Base-by-base conservation (phyloP, 2,329 filamentous ascomycete genomes). In the Scleromitrula shiraiana region DNA sequence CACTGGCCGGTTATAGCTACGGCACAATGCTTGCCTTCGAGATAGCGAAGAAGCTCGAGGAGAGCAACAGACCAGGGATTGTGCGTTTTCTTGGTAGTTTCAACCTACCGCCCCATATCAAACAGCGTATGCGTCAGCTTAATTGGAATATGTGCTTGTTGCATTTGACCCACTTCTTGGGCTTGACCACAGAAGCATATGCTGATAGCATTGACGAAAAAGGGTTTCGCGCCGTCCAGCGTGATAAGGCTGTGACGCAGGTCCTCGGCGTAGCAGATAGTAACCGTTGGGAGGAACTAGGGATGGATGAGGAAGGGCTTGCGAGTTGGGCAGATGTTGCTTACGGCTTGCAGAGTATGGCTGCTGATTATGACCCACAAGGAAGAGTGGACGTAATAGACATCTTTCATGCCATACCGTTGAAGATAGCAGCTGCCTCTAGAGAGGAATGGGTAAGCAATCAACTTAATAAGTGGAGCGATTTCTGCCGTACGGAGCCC, bases 11-110 rank as follows among this genome's bases (percentile, higher is more conserved):
- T 0, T 78, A 77, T 54, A 70, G 65, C 5, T 76, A 70, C 54
- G 74, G 75, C 2, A 53, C 64, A 5, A 74, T 74, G 57, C 49
- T 77, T 0, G 70, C 72, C 0, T 78, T 76, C 49, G 74, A 77
- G 55, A 58, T 72, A 0, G 63, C 67, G 10, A 77, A 77, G 58
- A 26, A 52, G 2, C 64, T 77, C 8, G 67, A 75, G 41, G 23
- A 27, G 4, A 35, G 32, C 0, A 46, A 59, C 2, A 0, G 63
- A 68, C 2, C 55, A 58, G 26, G 29, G 6, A 32, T 14, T 23
- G 70, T 77, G 1, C 35, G 53, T 0, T 76, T 76, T 56, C 57
- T 73, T 0, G 73, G 63, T 5, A 61, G 54, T 37, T 67, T 75
- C 50, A 71, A 78, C 55, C 65, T 72, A 4, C 73, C 73, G 1